These are phyloP conservation scores for Sanguinoderma infundibulare DNA, from an alignment of 1,284 basidiomycete species.

Conservation along the genomic window DNA sequence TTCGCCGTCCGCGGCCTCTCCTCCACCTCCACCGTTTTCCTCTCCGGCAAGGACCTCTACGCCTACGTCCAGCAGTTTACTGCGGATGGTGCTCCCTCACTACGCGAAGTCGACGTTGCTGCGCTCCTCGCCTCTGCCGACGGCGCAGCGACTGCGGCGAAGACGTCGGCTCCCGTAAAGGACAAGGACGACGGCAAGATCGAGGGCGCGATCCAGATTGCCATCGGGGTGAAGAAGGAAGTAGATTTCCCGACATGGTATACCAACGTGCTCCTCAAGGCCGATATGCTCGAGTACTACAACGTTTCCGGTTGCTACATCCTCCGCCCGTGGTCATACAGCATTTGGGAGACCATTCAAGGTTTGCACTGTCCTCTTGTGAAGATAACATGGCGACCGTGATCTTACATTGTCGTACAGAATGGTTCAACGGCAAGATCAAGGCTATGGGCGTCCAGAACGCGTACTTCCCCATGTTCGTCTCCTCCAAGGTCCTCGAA, in stretches of 20 bases:
- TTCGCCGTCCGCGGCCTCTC: conserved; percentile 82
- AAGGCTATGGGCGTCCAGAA: conserved; percentile 96
- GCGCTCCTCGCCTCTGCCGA: conserved; percentile 57
- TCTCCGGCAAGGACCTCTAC: conserved; percentile 77
- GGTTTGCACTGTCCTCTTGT: conserved; percentile 47
- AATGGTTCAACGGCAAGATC: conserved; percentile 92
- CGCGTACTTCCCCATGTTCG: conserved; percentile 99
- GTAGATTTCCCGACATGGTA: conserved; percentile 95
- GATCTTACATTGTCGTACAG: conserved; percentile 42
- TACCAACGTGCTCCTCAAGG: conserved; percentile 95
- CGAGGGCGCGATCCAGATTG: conserved; percentile 89
- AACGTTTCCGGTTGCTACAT: conserved; percentile 99
- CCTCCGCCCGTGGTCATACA: conserved; percentile 96
- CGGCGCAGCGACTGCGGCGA: conserved; percentile 33
- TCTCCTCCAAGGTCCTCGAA: conserved; percentile 92
- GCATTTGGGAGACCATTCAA: conserved; percentile 97
- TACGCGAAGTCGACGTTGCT: conserved; percentile 78
- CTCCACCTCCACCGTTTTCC: conserved; percentile 72
- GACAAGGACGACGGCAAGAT: conserved; percentile 82
- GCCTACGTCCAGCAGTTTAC: conserved; percentile 77
- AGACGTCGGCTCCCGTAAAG: conserved; percentile 50
- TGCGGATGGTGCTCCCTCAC: conserved; percentile 55
- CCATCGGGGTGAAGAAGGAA: conserved; percentile 94
- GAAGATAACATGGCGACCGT: background rate
- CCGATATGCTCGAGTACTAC: conserved; percentile 99